A percentile compares a stretch with the other conserved stretches of the same genome.
phyloP scores from a whole-genome alignment of 1,284 basidiomycete genomes.

The Bjerkandera adusta region DNA sequence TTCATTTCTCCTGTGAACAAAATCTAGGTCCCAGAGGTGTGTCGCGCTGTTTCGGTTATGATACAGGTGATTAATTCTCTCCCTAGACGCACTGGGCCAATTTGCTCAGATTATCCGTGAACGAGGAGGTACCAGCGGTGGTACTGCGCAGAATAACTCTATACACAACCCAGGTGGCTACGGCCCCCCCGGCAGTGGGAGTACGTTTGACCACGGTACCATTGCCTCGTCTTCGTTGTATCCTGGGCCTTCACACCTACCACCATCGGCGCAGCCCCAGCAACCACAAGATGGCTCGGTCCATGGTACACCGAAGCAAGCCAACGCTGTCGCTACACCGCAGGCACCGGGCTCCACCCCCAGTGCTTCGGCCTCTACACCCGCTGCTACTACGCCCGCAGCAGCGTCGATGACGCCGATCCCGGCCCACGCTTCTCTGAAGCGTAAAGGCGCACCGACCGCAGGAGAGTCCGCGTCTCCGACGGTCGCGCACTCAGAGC shows the following conservation, averaged over 20 bases:
- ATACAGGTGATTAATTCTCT: slow-evolving; percentile 4
- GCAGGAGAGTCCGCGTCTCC: slow-evolving; percentile 47
- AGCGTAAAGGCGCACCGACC: slow-evolving; percentile 55
- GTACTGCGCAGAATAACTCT: background rate
- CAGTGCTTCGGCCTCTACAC: slow-evolving; percentile 30
- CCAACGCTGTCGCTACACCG: slow-evolving; percentile 40
- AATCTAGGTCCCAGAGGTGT: slow-evolving; percentile 62
- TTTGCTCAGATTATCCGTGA: slow-evolving; percentile 48
- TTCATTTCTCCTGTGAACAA: slow-evolving; percentile 55
- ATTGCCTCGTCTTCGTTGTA: slow-evolving; percentile 2
- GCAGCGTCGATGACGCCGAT: slow-evolving; percentile 42
- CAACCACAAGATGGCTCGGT: slow-evolving; percentile 43
- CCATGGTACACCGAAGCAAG: slow-evolving; percentile 51
- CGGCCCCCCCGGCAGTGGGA: background rate
- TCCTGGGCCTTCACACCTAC: slow-evolving; percentile 2
- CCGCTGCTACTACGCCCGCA: slow-evolving; percentile 31
- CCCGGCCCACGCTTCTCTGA: slow-evolving; percentile 52
- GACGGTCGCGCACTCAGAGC: slow-evolving; percentile 42
- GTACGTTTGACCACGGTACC: background rate
- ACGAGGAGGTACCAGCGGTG: slow-evolving; percentile 1
- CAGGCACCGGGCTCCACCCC: slow-evolving; percentile 41
- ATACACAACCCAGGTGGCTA: background rate
- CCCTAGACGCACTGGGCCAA: slow-evolving; percentile 38
- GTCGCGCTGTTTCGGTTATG: slow-evolving; percentile 21
- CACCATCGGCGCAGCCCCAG: slow-evolving; percentile 1